Conservation (phyloP, 2,329 filamentous ascomycete species). For the Pyrenophora seminiperda region DNA sequence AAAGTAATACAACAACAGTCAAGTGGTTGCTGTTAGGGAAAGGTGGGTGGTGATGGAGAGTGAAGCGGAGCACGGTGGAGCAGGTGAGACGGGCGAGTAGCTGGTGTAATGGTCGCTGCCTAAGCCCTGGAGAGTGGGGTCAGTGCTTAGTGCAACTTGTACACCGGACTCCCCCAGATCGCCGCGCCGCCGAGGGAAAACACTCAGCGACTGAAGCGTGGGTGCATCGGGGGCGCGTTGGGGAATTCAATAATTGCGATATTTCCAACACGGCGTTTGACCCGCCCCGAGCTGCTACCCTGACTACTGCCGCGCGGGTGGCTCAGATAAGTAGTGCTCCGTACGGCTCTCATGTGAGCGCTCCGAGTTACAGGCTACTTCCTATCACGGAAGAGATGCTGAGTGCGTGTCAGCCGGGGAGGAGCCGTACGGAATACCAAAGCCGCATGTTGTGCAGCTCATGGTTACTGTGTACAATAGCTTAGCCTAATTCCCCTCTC, state of each 20-base stretch:
- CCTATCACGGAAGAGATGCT: no score
- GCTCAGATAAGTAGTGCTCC: no score
- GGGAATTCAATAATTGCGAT: no score
- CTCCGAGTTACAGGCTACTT: no score
- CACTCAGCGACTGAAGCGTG: background rate
- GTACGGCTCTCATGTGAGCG: no score
- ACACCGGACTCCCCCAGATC: slow-evolving; percentile 14
- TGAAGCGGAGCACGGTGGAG: slow-evolving; percentile 18
- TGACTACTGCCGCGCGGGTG: background rate
- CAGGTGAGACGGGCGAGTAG: slow-evolving; percentile 20
- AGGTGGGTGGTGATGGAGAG: slow-evolving; percentile 14
- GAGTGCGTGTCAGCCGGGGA: no score
- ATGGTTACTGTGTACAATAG: no score
- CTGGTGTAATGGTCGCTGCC: slow-evolving; percentile 25
- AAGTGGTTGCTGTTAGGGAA: slow-evolving; percentile 4
- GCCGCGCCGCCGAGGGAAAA: background rate
- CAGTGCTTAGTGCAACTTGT: slow-evolving; percentile 14
- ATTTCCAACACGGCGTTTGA: background rate
- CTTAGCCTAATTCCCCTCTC: no score
- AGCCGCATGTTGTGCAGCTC: no score
- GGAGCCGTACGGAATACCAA: no score
- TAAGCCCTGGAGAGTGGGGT: slow-evolving; percentile 19
- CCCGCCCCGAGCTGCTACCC: background rate
- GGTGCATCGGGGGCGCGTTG: no score
- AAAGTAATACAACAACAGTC: slow-evolving; percentile 7